A percentile compares a stretch with the other conserved stretches of the same genome.
Evolutionary conservation across 2,329 filamentous ascomycete species (phyloP).

Genomic region (Aspergillus luchuensis): DNA sequence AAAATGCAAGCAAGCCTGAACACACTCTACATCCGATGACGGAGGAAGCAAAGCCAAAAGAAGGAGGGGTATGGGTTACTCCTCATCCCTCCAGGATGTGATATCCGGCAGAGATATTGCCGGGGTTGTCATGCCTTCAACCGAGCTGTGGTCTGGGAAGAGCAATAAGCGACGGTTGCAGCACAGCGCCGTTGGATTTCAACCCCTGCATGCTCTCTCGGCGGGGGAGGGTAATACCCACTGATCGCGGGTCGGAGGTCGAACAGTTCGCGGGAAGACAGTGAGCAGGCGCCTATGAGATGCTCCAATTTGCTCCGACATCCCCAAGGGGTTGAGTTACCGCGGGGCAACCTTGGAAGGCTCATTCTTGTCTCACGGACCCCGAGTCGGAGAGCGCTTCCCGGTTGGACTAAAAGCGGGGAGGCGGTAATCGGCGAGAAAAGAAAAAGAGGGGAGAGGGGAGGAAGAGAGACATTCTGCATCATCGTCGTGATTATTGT

Average conservation of each 20-base stretch:
- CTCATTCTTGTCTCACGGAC: slow-evolving; percentile 14
- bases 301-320: slow-evolving; percentile 14
- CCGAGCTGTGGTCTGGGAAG: background rate
- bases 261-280: slow-evolving; percentile 15
- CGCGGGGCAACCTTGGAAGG: slow-evolving; percentile 13
- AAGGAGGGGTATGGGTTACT: background rate
- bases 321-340: slow-evolving; percentile 10
- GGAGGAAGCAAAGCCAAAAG: background rate
- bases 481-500: background rate
- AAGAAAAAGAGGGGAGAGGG: background rate
- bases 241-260: slow-evolving; percentile 11
- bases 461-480: background rate
- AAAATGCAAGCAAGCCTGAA: slow-evolving; percentile 4
- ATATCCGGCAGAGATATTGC: background rate
- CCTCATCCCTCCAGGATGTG: background rate
- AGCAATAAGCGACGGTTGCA: background rate
- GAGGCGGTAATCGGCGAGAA: slow-evolving; percentile 2
- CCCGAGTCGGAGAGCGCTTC: slow-evolving; percentile 12
- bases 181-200: slow-evolving; percentile 3
- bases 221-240: slow-evolving; percentile 11
- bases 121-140: background rate
- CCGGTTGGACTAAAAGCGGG: slow-evolving; percentile 14
- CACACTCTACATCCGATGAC: background rate
- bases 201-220: slow-evolving; percentile 8
- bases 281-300: slow-evolving; percentile 18